Evolutionary conservation across 805 yeast species (phyloP), one percentile per base, ranked within the genome.

Genomic region (Yamadazyma endophytica): DNA sequence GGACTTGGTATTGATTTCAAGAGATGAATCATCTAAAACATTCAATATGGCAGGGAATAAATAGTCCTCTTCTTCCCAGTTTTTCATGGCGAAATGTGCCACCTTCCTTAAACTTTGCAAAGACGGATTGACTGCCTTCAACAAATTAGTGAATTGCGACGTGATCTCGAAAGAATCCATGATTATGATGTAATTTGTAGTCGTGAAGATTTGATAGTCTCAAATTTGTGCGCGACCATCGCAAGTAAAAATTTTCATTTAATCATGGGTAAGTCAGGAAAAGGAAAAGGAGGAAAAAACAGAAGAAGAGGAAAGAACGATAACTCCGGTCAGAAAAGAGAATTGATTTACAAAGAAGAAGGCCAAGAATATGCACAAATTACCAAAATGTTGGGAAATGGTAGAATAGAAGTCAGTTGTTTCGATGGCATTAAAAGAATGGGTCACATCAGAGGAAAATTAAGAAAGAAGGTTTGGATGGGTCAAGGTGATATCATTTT

Each of bases 391-490:
- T 78, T 92, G 50, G 99, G 99, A 61, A 89, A 89, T 58, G 97
- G 98, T 45, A 80, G 98, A 65, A 82, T 92, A 34, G 96, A 89
- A 61, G 96, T 95, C 33, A 62, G 79, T 30, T 92, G 98, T 69
- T 92, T 92, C 55, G 99, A 92, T 56, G 96, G 95, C 44, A 71
- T 73, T 48, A 85, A 79, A 59, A 81, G 99, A 72, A 77, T 88
- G 77, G 98, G 95, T 13, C 98, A 90, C 58, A 92, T 92, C 56
- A 86, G 99, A 75, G 99, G 99, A 52, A 92, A 92, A 61, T 77
- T 92, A 68, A 85, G 99, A 77, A 92, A 92, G 82, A 92, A 90
- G 77, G 98, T 92, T 40, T 92, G 99, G 99, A 89, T 92, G 87
- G 85, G 85, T 28, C 97, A 88, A 63, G 98, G 98, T 70, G 99